Conservation (phyloP, 176 grass and related monocot species). For the Carex myosuroides region DNA sequence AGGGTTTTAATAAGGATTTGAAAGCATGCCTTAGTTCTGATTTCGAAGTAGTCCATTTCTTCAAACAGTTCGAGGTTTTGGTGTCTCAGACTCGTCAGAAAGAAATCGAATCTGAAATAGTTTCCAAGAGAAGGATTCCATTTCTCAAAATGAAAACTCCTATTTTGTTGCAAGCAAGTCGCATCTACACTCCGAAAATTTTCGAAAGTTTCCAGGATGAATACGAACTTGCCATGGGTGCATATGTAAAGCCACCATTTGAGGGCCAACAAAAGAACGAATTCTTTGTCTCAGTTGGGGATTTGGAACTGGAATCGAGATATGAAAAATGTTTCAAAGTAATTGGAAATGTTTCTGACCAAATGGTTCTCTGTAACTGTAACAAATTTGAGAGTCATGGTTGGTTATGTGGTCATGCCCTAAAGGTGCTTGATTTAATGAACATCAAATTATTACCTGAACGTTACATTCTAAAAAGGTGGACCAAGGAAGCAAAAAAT, state of each 20-base stretch:
- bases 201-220: conserved; percentile 34
- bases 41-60: conserved; percentile 24
- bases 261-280: conserved; percentile 10
- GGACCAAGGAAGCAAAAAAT: conserved; percentile 24
- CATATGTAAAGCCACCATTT: conserved; percentile 3
- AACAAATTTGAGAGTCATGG: conserved; percentile 21
- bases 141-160: conserved; percentile 25
- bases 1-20: conserved; percentile 24
- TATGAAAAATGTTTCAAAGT: conserved; percentile 19
- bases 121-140: conserved; percentile 24
- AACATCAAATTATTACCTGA: conserved; percentile 31
- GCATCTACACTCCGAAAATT: conserved; percentile 15
- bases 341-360: conserved; percentile 19
- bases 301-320: not conserved
- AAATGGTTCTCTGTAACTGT: conserved; percentile 23
- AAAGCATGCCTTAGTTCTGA: conserved; percentile 26
- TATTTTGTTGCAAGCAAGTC: conserved; percentile 31
- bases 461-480: conserved; percentile 30
- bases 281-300: conserved; percentile 24
- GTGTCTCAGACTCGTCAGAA: conserved; percentile 18
- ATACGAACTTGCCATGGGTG: conserved; percentile 29
- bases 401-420: conserved; percentile 24
- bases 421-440: conserved; percentile 35
- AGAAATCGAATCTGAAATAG: conserved; percentile 23
- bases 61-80: conserved; percentile 24